Evolutionary conservation across 2,329 filamentous ascomycete species (phyloP).

Genomic region (Grosmannia clavigera): DNA sequence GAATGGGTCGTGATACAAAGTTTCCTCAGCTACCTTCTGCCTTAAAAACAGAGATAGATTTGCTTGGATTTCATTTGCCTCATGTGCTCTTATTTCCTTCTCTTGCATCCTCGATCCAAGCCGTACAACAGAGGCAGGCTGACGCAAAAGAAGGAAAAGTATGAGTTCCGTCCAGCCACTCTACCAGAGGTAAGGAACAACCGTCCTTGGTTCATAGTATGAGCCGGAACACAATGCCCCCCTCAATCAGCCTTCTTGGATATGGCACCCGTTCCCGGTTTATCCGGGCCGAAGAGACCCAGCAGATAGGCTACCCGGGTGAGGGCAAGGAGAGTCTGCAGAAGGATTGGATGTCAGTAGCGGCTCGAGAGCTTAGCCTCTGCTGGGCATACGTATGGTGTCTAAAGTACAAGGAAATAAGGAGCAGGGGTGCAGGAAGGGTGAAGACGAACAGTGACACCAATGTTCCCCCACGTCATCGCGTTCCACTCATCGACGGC

Average conservation of each 20-base stretch:
- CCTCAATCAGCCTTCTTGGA: constrained; percentile 13
- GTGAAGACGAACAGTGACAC: constrained; percentile 37
- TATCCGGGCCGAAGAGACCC: constrained; percentile 44
- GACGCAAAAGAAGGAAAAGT: not conserved
- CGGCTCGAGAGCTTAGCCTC: not conserved
- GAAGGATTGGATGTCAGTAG: not conserved
- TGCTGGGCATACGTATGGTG: not conserved
- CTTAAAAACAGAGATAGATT: not conserved
- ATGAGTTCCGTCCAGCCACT: not conserved
- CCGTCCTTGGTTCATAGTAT: not conserved
- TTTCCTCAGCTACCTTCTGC: not conserved
- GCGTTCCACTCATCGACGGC: constrained; percentile 51
- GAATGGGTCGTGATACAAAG: no score
- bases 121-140: not conserved
- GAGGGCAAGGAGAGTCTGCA: constrained; percentile 39
- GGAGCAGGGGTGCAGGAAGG: not conserved
- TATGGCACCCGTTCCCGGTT: constrained; percentile 5
- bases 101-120: not conserved
- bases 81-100: not conserved
- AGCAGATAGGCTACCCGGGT: constrained; percentile 45
- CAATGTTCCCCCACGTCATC: constrained; percentile 63
- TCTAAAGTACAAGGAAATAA: not conserved
- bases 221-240: not conserved
- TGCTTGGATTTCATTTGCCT: not conserved
- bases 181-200: not conserved